Base-by-base conservation (phyloP, 1,139 yeast genomes). In the Blastobotrys illinoisensis region DNA sequence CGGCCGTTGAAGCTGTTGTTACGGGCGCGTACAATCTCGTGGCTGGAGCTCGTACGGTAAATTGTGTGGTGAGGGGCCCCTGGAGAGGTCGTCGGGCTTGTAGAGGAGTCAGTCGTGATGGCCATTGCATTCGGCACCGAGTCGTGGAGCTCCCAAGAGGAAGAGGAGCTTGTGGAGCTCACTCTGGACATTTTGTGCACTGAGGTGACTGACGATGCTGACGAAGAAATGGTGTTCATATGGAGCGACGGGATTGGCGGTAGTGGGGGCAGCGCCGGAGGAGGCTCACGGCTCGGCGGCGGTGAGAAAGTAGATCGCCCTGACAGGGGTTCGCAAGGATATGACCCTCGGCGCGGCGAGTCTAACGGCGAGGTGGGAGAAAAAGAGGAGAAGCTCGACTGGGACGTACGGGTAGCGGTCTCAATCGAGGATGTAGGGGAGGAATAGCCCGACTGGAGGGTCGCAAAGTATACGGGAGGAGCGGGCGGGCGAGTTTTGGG, bases 231-330 rank as follows among this genome's bases (percentile, higher is more conserved):
- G 13, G 4, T 26, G 40, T 32, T 32, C 40, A 32, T 32, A n/a
- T 32, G 40, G 14, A 32, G 40, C 4, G 60, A 45, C 18, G 61
- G 61, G n/a, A 58, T 50, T 16, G 58, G 55, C 14, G 62, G 62
- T 49, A 59, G 50, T 11, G 62, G 62, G 6, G 62, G 62, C 44
- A 58, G 53, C 23, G 55, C 56, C 1, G 60, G 59, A 19, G 55
- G 57, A 13, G 60, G 57, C 21, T 52, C 55, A n/a, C 57, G 36
- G 16, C 47, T 40, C 4, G 44, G 44, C 16, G 47, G 40, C 16
- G 40, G 40, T 3, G 40, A 32, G 11, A 32, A 32, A 11, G 40
- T 32, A n/a, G 40, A 32, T 32, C 40, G 40, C 16, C 40, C 40
- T 3, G 40, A n/a, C 40, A 32, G 40, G 40, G 40, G 40, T 32